phyloP scores from a whole-genome alignment of 106 monocot genomes.

The Agapanthus africanus region DNA sequence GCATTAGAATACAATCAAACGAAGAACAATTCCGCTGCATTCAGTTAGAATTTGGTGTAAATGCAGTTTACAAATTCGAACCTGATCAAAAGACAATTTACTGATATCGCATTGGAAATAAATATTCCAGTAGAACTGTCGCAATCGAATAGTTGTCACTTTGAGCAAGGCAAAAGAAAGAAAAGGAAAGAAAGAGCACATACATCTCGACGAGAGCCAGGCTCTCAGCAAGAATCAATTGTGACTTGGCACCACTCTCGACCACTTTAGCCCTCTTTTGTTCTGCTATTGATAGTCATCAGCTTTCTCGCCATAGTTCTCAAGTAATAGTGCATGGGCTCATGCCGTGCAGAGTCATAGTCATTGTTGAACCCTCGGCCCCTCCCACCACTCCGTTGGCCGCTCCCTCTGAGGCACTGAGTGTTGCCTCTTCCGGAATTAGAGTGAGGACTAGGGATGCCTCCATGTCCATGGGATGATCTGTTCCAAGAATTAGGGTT shows the following conservation, averaged over 20 bases:
- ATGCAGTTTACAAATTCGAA: too few species aligned
- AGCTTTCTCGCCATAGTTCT: conserved; percentile 31
- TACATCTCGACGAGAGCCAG: too few species aligned
- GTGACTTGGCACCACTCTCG: conserved; percentile 9
- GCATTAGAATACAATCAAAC: too few species aligned
- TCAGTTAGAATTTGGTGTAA: too few species aligned
- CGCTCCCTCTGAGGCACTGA: conserved; percentile 5
- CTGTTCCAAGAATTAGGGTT: conserved; percentile 10
- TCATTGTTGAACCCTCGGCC: conserved; percentile 5
- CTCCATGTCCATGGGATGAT: conserved; percentile 9
- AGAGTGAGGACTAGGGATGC: conserved; percentile 19
- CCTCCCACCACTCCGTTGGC: conserved; percentile 26
- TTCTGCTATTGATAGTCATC: conserved; percentile 24
- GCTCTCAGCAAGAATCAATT: conserved; percentile 35
- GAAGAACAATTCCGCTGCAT: too few species aligned
- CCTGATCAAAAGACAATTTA: too few species aligned
- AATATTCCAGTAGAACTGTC: too few species aligned
- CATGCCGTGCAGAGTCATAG: too few species aligned
- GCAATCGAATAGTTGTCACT: too few species aligned
- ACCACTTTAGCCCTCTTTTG: conserved; percentile 22
- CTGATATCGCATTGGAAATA: too few species aligned
- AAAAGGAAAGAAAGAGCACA: too few species aligned
- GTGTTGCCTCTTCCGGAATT: conserved; percentile 20
- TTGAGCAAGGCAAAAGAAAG: too few species aligned
- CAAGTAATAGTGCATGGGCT: conserved; percentile 4